Evolutionary conservation across 1,284 basidiomycete genomes (phyloP), one percentile per base, ranked within the genome.

Genomic region (Fomes fomentarius): DNA sequence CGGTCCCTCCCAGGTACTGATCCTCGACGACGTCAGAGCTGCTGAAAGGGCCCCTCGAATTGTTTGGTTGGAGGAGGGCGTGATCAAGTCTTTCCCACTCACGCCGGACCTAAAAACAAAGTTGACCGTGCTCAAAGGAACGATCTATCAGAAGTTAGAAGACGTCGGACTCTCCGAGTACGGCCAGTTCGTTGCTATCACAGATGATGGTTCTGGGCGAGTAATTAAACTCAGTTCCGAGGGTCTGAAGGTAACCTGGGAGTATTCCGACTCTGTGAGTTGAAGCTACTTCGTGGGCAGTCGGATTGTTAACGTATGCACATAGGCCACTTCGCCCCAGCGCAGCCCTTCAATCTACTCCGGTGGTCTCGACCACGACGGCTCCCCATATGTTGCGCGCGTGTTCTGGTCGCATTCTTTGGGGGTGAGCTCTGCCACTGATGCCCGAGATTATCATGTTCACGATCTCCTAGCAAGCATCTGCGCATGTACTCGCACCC

Each of bases 321-420:
- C 14, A 17, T 49, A 81, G 76, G 71, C 70, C 14, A 63, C 71
- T 17, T 76, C 79, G 3, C 62, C 71, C 2, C 69, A 71, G 11
- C 69, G 75, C 12, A 66, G 79, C 0, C 73, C 74, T 17, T 82
- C 86, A 0, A 69, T 81, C 1, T 93, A 84, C 65, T 68, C 82
- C 2, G 90, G 90, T 35, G 82, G 78, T 3, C 57, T 84, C 1
- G 84, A 89, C 63, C 74, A 74, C 37, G 69, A 80, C 22, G 87
- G 85, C 7, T 66, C 74, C 4, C 76, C 83, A 0, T 87, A 86
- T 64, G 70, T 97, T 54, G 82, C 82, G 19, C 82, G 91, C 26
- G 74, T 93, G 15, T 90, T 83, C 65, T 96, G 89, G 88, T 88
- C 88, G 0, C 76, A 83, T 58, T 63, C 67, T 2, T 66, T 82